Evolutionary conservation across 306 rosid species (phyloP), one percentile per base, ranked within the genome.

Genomic region (Prunus davidiana): DNA sequence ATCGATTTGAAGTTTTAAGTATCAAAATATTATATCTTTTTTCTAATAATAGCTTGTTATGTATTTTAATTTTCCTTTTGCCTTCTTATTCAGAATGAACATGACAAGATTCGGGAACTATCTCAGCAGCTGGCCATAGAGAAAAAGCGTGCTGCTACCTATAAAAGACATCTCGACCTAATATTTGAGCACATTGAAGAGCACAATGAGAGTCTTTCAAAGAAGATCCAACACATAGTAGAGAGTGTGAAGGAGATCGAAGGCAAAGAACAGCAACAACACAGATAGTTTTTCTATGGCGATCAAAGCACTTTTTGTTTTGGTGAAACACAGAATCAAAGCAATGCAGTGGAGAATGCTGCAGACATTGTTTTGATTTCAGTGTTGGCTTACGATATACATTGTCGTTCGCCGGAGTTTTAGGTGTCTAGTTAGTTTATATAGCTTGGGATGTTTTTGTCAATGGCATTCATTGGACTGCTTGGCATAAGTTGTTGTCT

Each of bases 131-230:
- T 95, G 84, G 89, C 96, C 12, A 32, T 80, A 60, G 99, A 95
- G 91, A 95, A 86, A 75, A 95, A 91, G 84, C 89, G 98, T 83
- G 83, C 96, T 1, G 98, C 93, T 3, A 82, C 88, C 2, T 92
- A 95, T 82, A 95, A 92, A 87, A 92, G 98, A 84, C 99, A 92
- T 79, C 91, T 95, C 62, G 99, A 95, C 76, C 79, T 91, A 80
- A 77, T 95, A 79, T 93, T 95, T 43, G 97, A 91, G 87, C 96
- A 91, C 76, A 91, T 92, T 15, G 98, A 91, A 20, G 93, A 95
- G 86, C 97, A 89, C 82, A 95, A 95, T 68, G 87, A 88, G 80
- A 88, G 78, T 82, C 86, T 95, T 67, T 89, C 99, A 45, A 92
- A 86, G 83, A 95, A 86, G 93, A 87, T 92, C 79, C 97, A 91